Evolutionary conservation across 2,329 filamentous ascomycete genomes (phyloP), one percentile per base, ranked within the genome.

Genomic region (Colletotrichum eleusines): DNA sequence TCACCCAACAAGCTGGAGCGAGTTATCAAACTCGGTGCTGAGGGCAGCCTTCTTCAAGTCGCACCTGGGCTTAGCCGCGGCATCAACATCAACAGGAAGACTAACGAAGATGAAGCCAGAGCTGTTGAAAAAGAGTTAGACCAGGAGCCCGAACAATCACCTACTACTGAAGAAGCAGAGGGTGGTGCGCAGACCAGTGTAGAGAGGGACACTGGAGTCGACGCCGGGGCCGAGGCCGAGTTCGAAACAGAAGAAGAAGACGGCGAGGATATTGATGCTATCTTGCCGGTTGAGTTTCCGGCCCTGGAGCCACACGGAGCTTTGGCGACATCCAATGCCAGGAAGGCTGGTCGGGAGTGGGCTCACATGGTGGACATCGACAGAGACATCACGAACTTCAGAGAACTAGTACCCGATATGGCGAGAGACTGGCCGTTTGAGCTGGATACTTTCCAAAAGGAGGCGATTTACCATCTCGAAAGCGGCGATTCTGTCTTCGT

Each of bases 311-410:
- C 96, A 12, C 93, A 92, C 77, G 91, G 91, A n/a, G 87, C 90
- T 28, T 88, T 98, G 38, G 88, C 92, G 26, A 85, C 91, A 62
- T 91, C 92, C 11, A 89, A 90, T 71, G 86, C 90, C 72, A 93
- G 91, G 77, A 93, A 92, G 76, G 90, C 90, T 48, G 92, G 93
- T 8, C 91, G 89, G 76, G 94, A 98, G 82, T 99, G 96, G 95
- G 96, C 96, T 62, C 96, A 99, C 81, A 97, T 99, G 90, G 95
- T 99, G 2, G 95, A 99, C 79, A 92, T 98, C 75, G 95, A 95
- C 76, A 90, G 94, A 71, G 93, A 95, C 63, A 97, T 98, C 76
- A 87, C 93, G n/a, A 98, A 98, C 78, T 98, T 99, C 81, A 86
- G 88, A 69, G 95, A 98, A 72, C 85, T 99, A 46, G 95, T 99